Base-by-base conservation (phyloP, 2,329 filamentous ascomycete species). In the Ceratocystis variospora region DNA sequence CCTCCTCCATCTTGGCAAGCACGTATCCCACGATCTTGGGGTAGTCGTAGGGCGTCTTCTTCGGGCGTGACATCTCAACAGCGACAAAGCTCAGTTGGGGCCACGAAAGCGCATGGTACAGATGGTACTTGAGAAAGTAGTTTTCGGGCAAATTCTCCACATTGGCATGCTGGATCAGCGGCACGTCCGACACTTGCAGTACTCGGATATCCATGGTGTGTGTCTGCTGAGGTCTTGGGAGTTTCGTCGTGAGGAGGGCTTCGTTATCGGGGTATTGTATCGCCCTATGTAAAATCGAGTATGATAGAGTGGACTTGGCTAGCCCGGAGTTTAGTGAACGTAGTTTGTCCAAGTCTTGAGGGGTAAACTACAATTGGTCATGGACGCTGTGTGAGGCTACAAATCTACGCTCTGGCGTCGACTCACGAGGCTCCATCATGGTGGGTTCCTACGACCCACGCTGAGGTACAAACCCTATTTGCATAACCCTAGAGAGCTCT, bases 101-200 rank as follows among this genome's bases (percentile, higher is more conserved):
- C 94, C 94, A 99, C 72, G 91, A 96, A 71, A 97, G 86, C 17
- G 93, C 92, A 78, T 99, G 94, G 83, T 99, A 99, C 73, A 99
- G 86, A 80, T 99, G 99, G 83, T 99, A 99, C 83, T 99, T 99
- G 78, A 96, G 89, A 77, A 97, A 97, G 84, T 99, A 99, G 82
- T 99, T 99, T 78, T 99, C 94, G 70, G 94, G 94, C 65, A 99
- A 83, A 80, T 99, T 99, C 76, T 95, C 96, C 75, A 99, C 92
- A 81, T 99, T 97, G 74, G 93, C 93, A 77, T 95, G 91, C 79
- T 99, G 94, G 75, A 99, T 91, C 74, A 94, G 87, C 71, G 90
- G 90, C 70, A 95, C 89, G 78, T 95, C 90, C 70, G 85, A 88
- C 70, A 90, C 81, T 71, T 85, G 87, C 71, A 99, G 86, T 70